Percentiles rank a stretch among this genome's conserved stretches.
Conservation (phyloP, 2,329 filamentous ascomycete genomes). For the Scleromitrula shiraiana region DNA sequence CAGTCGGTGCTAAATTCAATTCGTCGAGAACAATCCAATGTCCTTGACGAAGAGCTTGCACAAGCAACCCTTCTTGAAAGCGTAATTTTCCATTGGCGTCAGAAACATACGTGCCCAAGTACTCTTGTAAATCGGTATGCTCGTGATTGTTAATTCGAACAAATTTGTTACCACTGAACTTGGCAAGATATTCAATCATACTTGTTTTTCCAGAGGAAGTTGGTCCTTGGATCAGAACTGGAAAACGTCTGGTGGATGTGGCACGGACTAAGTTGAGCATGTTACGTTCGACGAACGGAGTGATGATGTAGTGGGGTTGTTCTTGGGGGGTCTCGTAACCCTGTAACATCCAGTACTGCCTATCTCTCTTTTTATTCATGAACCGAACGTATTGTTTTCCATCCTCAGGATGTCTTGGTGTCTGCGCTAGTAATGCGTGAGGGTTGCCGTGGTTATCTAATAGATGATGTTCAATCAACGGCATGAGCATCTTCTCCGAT, state of each 20-base stretch:
- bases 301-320: constrained; percentile 90
- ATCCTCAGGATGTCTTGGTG: constrained; percentile 69
- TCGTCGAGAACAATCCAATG: constrained; percentile 99
- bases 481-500: constrained; percentile 71
- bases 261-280: constrained; percentile 90
- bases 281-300: constrained; percentile 89
- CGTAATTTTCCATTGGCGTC: constrained; percentile 73
- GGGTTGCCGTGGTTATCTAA: constrained; percentile 62
- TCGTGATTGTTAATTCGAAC: constrained; percentile 99
- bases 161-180: constrained; percentile 92
- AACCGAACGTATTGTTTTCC: constrained; percentile 75
- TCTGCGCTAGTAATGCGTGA: constrained; percentile 67
- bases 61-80: constrained; percentile 90
- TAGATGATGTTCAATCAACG: constrained; percentile 73
- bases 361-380: constrained; percentile 51
- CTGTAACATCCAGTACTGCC: constrained; percentile 85
- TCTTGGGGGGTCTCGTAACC: constrained; percentile 60
- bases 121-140: constrained; percentile 96
- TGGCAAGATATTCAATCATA: constrained; percentile 99
- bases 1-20: constrained; percentile 90
- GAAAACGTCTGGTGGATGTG: constrained; percentile 84
- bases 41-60: constrained; percentile 84
- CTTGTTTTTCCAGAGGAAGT: constrained; percentile 98
- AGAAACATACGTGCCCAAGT: constrained; percentile 89
- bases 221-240: constrained; percentile 90